These are phyloP conservation scores for Castanea crenata DNA, from an alignment of 306 rosid genomes.

Conservation along the genomic window DNA sequence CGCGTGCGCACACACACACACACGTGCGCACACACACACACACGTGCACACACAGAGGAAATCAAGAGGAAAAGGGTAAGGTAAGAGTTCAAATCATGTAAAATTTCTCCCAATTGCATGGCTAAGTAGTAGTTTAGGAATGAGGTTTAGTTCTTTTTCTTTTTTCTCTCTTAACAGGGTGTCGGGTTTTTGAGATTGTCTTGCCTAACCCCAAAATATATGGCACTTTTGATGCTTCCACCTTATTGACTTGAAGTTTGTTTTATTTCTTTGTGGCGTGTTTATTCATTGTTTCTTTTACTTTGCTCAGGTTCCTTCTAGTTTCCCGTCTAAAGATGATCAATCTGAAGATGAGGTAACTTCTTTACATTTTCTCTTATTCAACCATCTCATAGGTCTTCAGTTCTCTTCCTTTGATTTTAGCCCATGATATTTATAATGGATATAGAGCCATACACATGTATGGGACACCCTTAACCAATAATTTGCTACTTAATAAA, in stretches of 20 bases:
- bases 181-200: background rate
- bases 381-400: background rate
- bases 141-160: background rate
- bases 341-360: constrained; percentile 52
- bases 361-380: constrained; percentile 8
- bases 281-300: constrained; percentile 11
- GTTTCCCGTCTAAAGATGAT: constrained; percentile 51
- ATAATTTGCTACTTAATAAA: background rate
- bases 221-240: background rate
- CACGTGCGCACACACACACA: no score
- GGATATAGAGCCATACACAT: background rate
- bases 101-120: no score
- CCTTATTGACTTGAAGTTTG: constrained; percentile 5
- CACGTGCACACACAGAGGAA: background rate
- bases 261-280: constrained; percentile 11
- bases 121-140: background rate
- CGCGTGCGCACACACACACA: no score
- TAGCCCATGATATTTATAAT: background rate
- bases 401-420: background rate
- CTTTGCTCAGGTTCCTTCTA: constrained; percentile 78
- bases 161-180: background rate
- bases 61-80: background rate
- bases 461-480: background rate
- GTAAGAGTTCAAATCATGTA: no score
- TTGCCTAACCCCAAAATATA: background rate